Base-by-base conservation (phyloP, 192 early-diverging fungal genomes). In the Backusella sp. region DNA sequence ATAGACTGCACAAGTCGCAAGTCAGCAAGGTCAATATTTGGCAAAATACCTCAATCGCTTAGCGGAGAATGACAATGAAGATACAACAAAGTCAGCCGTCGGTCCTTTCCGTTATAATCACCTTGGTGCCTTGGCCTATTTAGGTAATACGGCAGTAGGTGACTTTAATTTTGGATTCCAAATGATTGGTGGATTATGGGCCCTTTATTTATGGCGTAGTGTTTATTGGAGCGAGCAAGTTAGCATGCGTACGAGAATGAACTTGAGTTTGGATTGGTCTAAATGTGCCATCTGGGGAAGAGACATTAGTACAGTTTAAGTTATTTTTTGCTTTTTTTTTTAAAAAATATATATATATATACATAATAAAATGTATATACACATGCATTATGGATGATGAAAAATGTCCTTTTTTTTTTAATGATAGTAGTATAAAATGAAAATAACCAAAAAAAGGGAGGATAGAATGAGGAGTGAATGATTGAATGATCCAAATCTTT, bases 121-220 rank as follows among this genome's bases (percentile, higher is more conserved):
- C 73, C 81, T 88, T 26, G 92, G 92, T 17, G 85, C 89, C 12
- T 76, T 93, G 62, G 90, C 92, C 3, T 94, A 94, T 72, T 84
- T 94, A 75, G 88, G 91, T 32, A 87, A 84, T 37, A 85, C 83
- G 30, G 88, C 88, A 14, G 88, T 88, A 0, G 79, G 84, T 19
- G 88, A 89, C 35, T 77, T 88, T 78, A 83, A 81, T 59, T 75
- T 68, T 42, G 87, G 87, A 26, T 69, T 71, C 68, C 83, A 85
- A 21, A 86, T 86, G 80, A 76, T 85, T 66, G 84, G 88, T 19
- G 86, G 86, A 8, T 74, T 85, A 15, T 81, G 84, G 66, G 85
- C 88, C 9, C 78, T 88, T 11, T 90, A 89, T 77, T 75, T 90
- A 30, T 90, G 88, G 88, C 79, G 88, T 42, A 86, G 84, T 28